Evolutionary conservation across 768 basidiomycete species (phyloP), one percentile per base, ranked within the genome.

Genomic region (Coprinopsis marcescibilis): DNA sequence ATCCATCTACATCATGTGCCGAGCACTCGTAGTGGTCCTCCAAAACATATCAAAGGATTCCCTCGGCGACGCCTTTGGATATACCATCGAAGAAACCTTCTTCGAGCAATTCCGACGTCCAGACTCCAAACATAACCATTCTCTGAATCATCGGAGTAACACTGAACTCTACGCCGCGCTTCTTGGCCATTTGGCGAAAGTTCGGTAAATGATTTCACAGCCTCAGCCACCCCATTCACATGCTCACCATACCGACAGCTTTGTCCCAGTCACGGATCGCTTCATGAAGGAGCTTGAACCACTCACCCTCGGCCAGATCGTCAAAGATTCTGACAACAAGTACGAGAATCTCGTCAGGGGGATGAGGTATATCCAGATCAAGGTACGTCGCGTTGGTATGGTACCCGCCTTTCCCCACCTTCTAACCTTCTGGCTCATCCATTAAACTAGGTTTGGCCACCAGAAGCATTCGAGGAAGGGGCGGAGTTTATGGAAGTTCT

Each of bases 211-310:
- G 24, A 17, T 7, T 41, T 23, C 32, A 4, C 13, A 43, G 14
- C 33, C 7, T 44, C 14, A 15, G 4, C 7, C 17, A 37, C 10
- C n/a, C 7, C 17, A 29, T 4, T n/a, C 6, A 10, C 14, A 13
- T 38, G 7, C 37, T 26, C 15, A 43, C 20, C 39, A 17, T 20
- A 49, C 43, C 10, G 4, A 17, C 47, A 90, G 92, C 43, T 97
- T 97, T 55, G 72, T 86, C 54, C 93, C 84, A 49, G 89, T 97
- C n/a, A 91, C 89, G 3, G 92, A 96, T 65, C 80, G 90, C 0
- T 97, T 94, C 61, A 65, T 93, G 42, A 73, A 75, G 1, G 93
- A 94, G 56, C 70, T 97, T 26, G 71, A 70, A 4, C 88, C 88
- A 23, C 73, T 91, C 6, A 76, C 81, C 13, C 72, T 75, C n/a